Evolutionary conservation across 2,329 filamentous ascomycete genomes (phyloP), one percentile per base, ranked within the genome.

Genomic region (Sporothrix phasma): DNA sequence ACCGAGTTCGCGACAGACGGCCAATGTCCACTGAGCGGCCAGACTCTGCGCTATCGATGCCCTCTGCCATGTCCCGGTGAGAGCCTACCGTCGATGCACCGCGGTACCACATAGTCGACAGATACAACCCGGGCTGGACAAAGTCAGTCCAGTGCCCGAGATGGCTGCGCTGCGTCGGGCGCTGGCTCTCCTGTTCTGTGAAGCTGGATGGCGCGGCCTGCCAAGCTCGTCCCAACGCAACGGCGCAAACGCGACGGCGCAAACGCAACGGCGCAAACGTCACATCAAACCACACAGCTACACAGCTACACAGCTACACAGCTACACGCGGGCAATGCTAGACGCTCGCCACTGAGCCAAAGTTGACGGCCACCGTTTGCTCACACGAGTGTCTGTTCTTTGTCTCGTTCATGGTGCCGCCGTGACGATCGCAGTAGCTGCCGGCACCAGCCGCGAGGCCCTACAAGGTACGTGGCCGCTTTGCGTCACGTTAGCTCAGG

Each of bases 201-300:
- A 24, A 54, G 31, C 31, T 54, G 37, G 5, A 10, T 24, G 17
- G 54, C 37, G 22, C 37, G 37, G 26, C 37, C 13, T 29, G 22
- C 53, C 53, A 43, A 58, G 53, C 37, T 43, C 53, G 22, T 54
- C 5, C 37, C 53, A 19, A n/a, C 53, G 51, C 51, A 31, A 54
- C 29, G 10, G 51, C 51, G 31, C 31, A 39, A n/a, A n/a, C n/a
- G n/a, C n/a, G n/a, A n/a, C n/a, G n/a, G n/a, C n/a, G n/a, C n/a
- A n/a, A 24, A 29, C 34, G 53, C 53, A 37, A 58, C 19, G 6
- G 53, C 37, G 34, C 37, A 29, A 37, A 29, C n/a, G 37, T 26
- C 37, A 58, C 53, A 43, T 43, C 53, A 58, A 43, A 43, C 31
- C 51, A 54, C n/a, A n/a, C n/a, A n/a, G n/a, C n/a, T n/a, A n/a